Evolutionary conservation across 2,329 filamentous ascomycete genomes (phyloP), one percentile per base, ranked within the genome.

Genomic region (Colletotrichum plurivorum): DNA sequence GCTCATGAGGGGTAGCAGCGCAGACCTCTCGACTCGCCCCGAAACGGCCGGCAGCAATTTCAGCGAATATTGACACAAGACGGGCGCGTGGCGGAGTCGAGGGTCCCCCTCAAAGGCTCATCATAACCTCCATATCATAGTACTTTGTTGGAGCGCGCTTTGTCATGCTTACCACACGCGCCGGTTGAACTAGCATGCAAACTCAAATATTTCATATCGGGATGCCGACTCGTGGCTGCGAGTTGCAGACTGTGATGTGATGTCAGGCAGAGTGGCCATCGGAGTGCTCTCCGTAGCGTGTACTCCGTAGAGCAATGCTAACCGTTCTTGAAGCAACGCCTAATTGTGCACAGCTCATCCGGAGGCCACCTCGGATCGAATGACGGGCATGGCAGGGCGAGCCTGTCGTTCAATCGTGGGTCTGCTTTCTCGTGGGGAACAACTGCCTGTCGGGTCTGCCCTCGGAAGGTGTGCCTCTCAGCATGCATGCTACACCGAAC

Each of bases 91-190:
- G 25, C 39, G 18, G 12, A 25, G 60, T 15, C 49, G 13, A 15
- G 15, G 39, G 6, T 15, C 25, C 22, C 41, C 43, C 25, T 10
- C 18, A 16, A 48, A 49, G 63, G 46, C n/a, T 51, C 25, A 63
- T 39, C 45, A 39, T 51, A 20, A 9, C 10, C 7, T 49, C 18
- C 16, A 18, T 16, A 51, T 10, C 48, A 16, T 18, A 18, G 8
- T 22, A 13, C 12, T 57, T 43, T 45, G 31, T 22, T 39, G 20
- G 36, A 53, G n/a, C 46, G 3, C 6, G 25, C 55, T 55, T 69
- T 65, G 66, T 65, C 54, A 54, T 54, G 66, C 66, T 66, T 58
- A 65, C 54, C n/a, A 5, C 22, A 36, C 2, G 43, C 49, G 20
- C 25, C 31, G 45, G 41, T 20, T 36, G 27, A 13, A 15, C 20